Evolutionary conservation across 2,329 filamentous ascomycete genomes (phyloP), one percentile per base, ranked within the genome.

Genomic region (Chalaropsis ovoidea): DNA sequence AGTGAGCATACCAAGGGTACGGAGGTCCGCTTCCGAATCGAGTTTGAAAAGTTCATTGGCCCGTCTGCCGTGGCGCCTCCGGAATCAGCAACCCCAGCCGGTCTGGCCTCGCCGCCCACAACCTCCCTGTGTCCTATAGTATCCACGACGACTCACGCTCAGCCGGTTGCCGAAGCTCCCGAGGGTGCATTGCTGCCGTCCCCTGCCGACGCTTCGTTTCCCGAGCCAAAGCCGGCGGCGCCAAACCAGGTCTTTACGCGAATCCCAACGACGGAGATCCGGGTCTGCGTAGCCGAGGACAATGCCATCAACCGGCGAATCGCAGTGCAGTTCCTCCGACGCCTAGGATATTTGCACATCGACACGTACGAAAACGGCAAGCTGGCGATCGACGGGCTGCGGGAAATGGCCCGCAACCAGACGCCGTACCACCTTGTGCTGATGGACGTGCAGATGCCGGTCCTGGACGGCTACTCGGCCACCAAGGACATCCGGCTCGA

Each of bases 381-480:
- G 68, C 90, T 92, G 75, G 91, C 92, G 0, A 88, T 96, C 15
- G 89, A 95, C 71, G 92, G 90, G 0, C 77, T 96, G n/a, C 85
- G 87, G 8, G 78, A 83, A 62, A 88, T 86, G 68, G 87, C 88
- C 2, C 80, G 78, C 56, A 86, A 89, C 68, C 87, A 86, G 1
- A 79, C 79, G 8, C 92, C 91, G 0, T 96, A 95, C 76, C 91
- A 96, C 71, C 82, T 96, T 41, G 87, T 95, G 49, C 81, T 96
- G 56, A 96, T 96, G 92, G 92, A 96, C 73, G 90, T 95, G 2
- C 91, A 96, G 76, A 96, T 96, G 92, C 92, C 92, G 0, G 85
- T 95, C 2, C 82, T 95, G 8, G 92, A 96, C 73, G 92, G 92
- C 5, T 96, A 96, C 73, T 89, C 95, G 74, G 91, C 92, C 0